These are phyloP conservation scores for Diaporthe nobilis DNA, from an alignment of 2,329 filamentous ascomycete genomes.

Conservation along the genomic window DNA sequence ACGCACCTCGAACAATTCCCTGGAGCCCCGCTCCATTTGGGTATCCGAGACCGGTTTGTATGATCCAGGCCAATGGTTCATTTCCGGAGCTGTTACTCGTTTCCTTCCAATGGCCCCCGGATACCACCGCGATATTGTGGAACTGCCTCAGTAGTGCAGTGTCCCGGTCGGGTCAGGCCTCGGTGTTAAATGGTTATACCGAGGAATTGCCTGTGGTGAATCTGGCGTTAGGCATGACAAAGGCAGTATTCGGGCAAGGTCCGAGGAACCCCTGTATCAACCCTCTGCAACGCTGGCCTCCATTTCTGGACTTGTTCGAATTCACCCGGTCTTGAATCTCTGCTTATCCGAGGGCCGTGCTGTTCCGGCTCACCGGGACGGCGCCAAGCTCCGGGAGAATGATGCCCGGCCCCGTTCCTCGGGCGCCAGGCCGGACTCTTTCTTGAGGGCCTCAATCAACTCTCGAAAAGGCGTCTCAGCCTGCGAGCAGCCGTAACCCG, in stretches of 20 bases:
- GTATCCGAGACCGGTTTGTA: not conserved
- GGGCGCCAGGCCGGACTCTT: not conserved
- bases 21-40: not conserved
- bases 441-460: not conserved
- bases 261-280: not conserved
- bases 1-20: not conserved
- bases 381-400: not conserved
- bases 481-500: not conserved
- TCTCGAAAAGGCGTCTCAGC: not conserved
- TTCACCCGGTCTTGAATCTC: not conserved
- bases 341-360: not conserved
- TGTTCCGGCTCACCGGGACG: not conserved
- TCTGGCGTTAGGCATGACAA: not conserved
- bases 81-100: not conserved
- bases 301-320: too few relatives aligned
- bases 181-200: not conserved
- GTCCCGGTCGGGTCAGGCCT: not conserved
- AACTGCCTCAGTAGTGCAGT: not conserved
- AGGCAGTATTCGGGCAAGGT: not conserved
- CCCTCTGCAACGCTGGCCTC: not conserved
- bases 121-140: not conserved
- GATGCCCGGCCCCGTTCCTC: not conserved
- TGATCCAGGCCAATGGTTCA: not conserved
- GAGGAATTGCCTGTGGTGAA: not conserved
- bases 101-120: not conserved